These are phyloP conservation scores for Pyrus hybrid DNA, from an alignment of 331 rosid species.

Conservation along the genomic window DNA sequence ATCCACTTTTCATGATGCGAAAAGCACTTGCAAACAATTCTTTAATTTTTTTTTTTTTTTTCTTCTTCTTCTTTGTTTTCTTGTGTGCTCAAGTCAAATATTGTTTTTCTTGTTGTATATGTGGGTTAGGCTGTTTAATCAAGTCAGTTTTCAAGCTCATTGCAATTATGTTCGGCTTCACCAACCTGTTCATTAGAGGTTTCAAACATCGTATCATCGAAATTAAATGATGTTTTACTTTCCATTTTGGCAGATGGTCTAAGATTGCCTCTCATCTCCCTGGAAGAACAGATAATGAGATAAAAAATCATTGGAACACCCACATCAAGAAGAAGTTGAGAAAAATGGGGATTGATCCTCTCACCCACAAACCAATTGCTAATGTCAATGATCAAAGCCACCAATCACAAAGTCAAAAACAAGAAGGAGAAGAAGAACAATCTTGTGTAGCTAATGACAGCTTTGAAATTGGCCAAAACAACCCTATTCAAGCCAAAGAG, in stretches of 20 bases:
- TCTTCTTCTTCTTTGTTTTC: not conserved
- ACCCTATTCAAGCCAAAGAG: slow-evolving; percentile 9
- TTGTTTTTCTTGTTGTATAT: not conserved
- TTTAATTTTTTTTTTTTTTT: not conserved
- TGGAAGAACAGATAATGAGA: slow-evolving; percentile 82
- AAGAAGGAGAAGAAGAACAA: not conserved
- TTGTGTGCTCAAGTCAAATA: not conserved
- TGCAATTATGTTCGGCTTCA: no score
- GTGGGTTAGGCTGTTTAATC: no score
- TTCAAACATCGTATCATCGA: no score
- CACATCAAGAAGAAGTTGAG: slow-evolving; percentile 74
- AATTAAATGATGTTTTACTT: not conserved
- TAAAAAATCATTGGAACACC: slow-evolving; percentile 79
- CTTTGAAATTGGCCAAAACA: slow-evolving; percentile 17
- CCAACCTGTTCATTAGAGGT: no score
- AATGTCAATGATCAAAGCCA: slow-evolving; percentile 21
- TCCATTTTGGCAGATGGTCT: slow-evolving; percentile 48
- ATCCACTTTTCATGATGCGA: slow-evolving; percentile 4
- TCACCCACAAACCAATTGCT: slow-evolving; percentile 54
- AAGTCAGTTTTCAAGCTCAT: no score
- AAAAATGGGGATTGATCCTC: slow-evolving; percentile 79
- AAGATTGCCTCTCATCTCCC: slow-evolving; percentile 84
- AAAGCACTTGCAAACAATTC: not conserved
- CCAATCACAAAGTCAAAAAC: not conserved
- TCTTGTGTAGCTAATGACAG: not conserved